Evolutionary conservation across 1,139 yeast genomes (phyloP).

Genomic region (Debaryomyces robertsiae): DNA sequence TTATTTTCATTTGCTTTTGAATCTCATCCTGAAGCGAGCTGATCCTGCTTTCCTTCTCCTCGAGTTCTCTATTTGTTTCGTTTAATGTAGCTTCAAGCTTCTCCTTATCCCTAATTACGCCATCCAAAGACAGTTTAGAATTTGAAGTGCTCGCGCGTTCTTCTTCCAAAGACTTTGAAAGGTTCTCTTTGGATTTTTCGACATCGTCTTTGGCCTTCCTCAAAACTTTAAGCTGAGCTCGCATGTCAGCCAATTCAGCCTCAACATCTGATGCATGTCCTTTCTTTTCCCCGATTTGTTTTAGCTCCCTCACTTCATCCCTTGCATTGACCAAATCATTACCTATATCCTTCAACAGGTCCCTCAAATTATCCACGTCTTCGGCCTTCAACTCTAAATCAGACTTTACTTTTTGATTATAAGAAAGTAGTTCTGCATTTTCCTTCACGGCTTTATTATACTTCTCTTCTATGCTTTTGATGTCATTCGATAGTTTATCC

Average conservation of each 20-base stretch:
- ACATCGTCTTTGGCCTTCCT: conserved; percentile 3
- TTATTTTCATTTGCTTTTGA: conserved; percentile 10
- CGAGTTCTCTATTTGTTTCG: conserved; percentile 4
- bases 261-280: conserved; percentile 1
- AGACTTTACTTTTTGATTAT: conserved; percentile 20
- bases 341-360: conserved; percentile 73
- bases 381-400: conserved; percentile 39
- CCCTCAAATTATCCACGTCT: conserved; percentile 63
- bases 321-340: conserved; percentile 67
- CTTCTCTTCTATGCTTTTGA: conserved; percentile 12
- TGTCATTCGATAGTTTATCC: conserved; percentile 11
- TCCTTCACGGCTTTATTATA: conserved; percentile 16
- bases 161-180: conserved; percentile 4
- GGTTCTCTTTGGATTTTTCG: conserved; percentile 2
- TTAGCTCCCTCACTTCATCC: conserved; percentile 37
- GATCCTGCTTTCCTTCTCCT: conserved; percentile 13
- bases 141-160: neutral
- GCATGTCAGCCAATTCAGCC: conserved; percentile 7
- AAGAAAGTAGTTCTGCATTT: conserved; percentile 20
- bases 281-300: conserved; percentile 4
- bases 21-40: conserved; percentile 13
- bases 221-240: conserved; percentile 5
- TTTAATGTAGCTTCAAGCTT: neutral
- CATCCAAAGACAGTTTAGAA: neutral
- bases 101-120: conserved; percentile 6